Evolutionary conservation across 163 green algal genomes (phyloP), one percentile per base, ranked within the genome.

Genomic region (Volvox carteri): DNA sequence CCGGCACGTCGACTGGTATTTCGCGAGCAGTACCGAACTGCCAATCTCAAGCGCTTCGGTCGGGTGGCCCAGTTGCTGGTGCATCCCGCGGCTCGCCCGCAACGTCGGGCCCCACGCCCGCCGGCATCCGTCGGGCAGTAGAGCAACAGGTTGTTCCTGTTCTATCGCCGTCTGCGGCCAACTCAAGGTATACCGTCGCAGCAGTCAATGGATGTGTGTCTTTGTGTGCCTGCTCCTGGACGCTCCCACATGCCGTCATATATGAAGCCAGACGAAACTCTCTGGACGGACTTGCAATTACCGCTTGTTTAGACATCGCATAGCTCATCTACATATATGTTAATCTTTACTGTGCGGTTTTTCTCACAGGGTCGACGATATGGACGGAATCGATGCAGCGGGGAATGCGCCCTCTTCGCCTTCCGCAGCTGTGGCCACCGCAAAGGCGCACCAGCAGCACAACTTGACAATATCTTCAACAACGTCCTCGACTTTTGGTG

Each of bases 81-180:
- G 1, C 70, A 37, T 52, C 70, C 37, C 70, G 37, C 70, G 25
- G 18, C 39, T 56, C 70, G 37, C 70, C 70, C 14, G 25, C 25
- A 58, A 9, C 70, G 30, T 78, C 70, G 70, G 39, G 70, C 4
- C 56, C 70, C 33, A 37, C 39, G 70, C 70, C 70, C 39, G 70
- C 70, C 70, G 70, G 70, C 70, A 35, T 78, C 39, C 70, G 70
- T 37, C 70, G 70, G 37, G 70, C 70, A 37, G 39, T 37, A 54
- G 70, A 78, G 16, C 70, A 78, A 78, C 0, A 58, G 70, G 70
- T 78, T 37, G 37, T 52, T 30, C 16, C 70, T 4, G 41, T 54
- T 14, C 11, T 56, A 23, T 54, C 44, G 70, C 70, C 70, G 16
- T 78, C 70, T 77, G 68, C 68, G 16, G 39, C 37, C 39, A 42